Evolutionary conservation across 2,329 filamentous ascomycete species (phyloP).

Genomic region (Chrysoporthe austroafricana): DNA sequence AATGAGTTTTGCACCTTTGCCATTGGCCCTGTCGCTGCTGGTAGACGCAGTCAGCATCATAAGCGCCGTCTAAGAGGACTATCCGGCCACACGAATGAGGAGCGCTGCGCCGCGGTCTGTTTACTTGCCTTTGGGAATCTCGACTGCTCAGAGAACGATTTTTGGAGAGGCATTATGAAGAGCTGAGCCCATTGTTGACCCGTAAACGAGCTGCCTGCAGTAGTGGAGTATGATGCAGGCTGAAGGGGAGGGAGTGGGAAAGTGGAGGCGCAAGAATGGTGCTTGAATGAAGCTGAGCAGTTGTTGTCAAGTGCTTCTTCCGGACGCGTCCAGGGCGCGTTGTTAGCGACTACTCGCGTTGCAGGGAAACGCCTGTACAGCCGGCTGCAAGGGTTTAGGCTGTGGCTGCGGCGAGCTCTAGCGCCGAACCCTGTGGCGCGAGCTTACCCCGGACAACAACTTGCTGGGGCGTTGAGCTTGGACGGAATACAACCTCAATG

Average conservation of each 20-base stretch:
- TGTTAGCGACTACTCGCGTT: slow-evolving; percentile 13
- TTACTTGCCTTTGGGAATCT: slow-evolving; percentile 36
- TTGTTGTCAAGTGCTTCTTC: slow-evolving; percentile 4
- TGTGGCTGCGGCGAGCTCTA: slow-evolving; percentile 13
- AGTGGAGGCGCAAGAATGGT: background rate
- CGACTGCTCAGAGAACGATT: slow-evolving; percentile 46
- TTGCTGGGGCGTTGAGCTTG: background rate
- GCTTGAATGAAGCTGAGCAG: background rate
- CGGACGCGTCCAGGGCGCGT: slow-evolving; percentile 16
- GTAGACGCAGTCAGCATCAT: background rate
- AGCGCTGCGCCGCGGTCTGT: slow-evolving; percentile 5
- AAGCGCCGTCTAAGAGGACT: background rate
- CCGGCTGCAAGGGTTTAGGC: slow-evolving; percentile 12
- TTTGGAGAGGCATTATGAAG: slow-evolving; percentile 44
- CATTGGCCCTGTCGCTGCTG: slow-evolving; percentile 49
- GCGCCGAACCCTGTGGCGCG: slow-evolving; percentile 17
- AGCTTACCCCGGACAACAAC: slow-evolving; percentile 19
- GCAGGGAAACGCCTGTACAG: slow-evolving; percentile 12
- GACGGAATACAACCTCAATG: slow-evolving; percentile 16
- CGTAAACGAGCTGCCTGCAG: slow-evolving; percentile 10
- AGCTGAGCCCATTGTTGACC: slow-evolving; percentile 30
- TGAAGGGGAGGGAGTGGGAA: background rate
- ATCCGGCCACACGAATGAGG: too few relatives aligned
- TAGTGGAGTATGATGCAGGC: background rate
- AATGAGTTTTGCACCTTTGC: slow-evolving; percentile 59